These are phyloP conservation scores for Astrothelium macrocarpum DNA, from an alignment of 495 filamentous ascomycete species.

Conservation along the genomic window DNA sequence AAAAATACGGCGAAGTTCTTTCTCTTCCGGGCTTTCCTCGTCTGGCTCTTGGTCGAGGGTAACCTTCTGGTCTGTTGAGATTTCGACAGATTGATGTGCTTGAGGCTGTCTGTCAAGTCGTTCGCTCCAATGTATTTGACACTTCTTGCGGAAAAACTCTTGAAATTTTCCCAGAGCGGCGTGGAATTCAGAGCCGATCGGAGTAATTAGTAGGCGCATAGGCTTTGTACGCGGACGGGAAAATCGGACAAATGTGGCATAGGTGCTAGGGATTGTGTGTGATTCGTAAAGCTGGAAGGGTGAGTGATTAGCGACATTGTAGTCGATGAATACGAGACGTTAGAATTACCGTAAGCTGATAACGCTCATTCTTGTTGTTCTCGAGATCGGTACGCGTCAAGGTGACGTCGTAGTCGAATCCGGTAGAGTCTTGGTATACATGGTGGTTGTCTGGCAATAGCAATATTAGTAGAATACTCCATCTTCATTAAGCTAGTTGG, in stretches of 20 bases:
- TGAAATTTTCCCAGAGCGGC: constrained; percentile 25
- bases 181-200: constrained; percentile 16
- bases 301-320: constrained; percentile 2
- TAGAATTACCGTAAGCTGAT: constrained; percentile 30
- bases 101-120: too few relatives aligned
- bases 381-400: constrained; percentile 36
- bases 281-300: constrained; percentile 44
- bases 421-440: constrained; percentile 38
- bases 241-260: constrained; percentile 27
- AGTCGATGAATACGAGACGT: neutral
- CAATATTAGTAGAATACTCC: neutral
- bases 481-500: neutral
- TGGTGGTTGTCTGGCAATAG: constrained; percentile 36
- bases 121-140: neutral
- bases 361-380: constrained; percentile 33
- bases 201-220: constrained; percentile 20
- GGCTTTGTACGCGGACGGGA: constrained; percentile 16
- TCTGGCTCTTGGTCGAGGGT: constrained; percentile 68
- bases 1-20: neutral
- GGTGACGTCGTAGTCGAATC: constrained; percentile 41
- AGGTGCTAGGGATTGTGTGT: constrained; percentile 37
- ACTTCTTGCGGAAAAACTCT: constrained; percentile 22
- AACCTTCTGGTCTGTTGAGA: neutral
- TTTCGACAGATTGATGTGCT: too few relatives aligned
- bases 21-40: constrained; percentile 79